Conservation (phyloP, 1,284 basidiomycete genomes). For the Leccinum pallidistipes region DNA sequence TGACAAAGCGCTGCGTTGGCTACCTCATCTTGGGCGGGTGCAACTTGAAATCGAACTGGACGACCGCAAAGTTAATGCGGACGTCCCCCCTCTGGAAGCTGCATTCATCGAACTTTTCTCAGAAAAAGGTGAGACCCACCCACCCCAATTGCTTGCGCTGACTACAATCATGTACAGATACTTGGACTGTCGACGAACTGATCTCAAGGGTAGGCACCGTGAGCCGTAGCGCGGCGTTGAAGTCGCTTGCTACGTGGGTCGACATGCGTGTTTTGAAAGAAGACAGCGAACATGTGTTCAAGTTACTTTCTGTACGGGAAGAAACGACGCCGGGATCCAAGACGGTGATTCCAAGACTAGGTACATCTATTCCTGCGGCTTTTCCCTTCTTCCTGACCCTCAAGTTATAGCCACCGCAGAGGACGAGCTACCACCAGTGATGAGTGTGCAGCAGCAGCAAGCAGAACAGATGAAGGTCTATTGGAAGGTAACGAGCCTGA, state of each 20-base stretch:
- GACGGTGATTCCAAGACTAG: constrained; percentile 30
- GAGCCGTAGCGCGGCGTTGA: constrained; percentile 62
- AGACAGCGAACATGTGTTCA: constrained; percentile 56
- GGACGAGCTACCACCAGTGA: constrained; percentile 52
- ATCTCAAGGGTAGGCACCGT: constrained; percentile 59
- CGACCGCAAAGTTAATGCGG: constrained; percentile 74
- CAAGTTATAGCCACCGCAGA: constrained; percentile 26
- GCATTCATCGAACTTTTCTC: constrained; percentile 88
- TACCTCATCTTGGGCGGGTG: constrained; percentile 84
- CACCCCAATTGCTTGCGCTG: not conserved
- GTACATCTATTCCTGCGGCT: constrained; percentile 28
- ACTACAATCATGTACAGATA: constrained; percentile 42
- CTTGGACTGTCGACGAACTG: constrained; percentile 70
- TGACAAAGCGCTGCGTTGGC: constrained; percentile 85
- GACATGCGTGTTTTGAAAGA: constrained; percentile 79
- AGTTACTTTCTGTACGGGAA: constrained; percentile 63
- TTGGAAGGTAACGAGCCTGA: constrained; percentile 67
- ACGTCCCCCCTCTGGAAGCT: constrained; percentile 86
- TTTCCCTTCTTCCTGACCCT: constrained; percentile 4
- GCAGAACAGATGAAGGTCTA: constrained; percentile 82
- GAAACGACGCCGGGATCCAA: constrained; percentile 31
- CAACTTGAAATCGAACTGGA: constrained; percentile 76
- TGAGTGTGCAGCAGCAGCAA: constrained; percentile 70
- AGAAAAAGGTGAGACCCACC: constrained; percentile 48
- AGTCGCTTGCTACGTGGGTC: constrained; percentile 82